Evolutionary conservation across 306 rosid genomes (phyloP), one percentile per base, ranked within the genome.

Genomic region (Quercus gilva): DNA sequence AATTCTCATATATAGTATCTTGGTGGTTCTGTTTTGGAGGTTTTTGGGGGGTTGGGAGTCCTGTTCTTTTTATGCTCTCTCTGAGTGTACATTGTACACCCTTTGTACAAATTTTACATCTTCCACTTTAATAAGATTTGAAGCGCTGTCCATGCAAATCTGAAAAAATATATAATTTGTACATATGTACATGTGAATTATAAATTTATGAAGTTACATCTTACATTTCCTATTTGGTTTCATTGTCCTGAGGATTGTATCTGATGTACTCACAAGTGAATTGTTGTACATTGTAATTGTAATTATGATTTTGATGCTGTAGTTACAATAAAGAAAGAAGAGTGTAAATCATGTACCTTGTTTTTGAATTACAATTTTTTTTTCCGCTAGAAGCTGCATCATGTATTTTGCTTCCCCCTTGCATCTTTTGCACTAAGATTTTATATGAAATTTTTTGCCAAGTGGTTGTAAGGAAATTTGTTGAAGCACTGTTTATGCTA

Each of bases 31-130:
- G 58, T 70, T 75, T 73, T 76, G n/a, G 78, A 79, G 41, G 69
- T 71, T 51, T 76, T 82, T 74, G 26, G 69, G 51, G 86, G 88
- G 76, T 84, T 57, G 74, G 79, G 78, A 45, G 67, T 52, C 79
- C n/a, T 31, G 55, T 41, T 72, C 31, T 55, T 79, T 49, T 60
- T 45, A 37, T 20, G 31, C 71, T 52, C 83, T 71, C 28, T 55
- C 51, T 79, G 21, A 67, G 23, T 77, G 18, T 71, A 64, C 17
- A 73, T 79, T 74, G 41, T 57, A 73, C 71, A 74, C 68, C 35
- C 69, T 31, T 41, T 76, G 63, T 79, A 21, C 10, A 71, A 76
- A 23, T 84, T 77, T 41, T 29, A 63, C 33, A 67, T 71, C 67
- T 61, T 76, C 53, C 55, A 25, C 60, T 65, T 63, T 65, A 49